Base-by-base conservation (phyloP, 129 eudicot species). In the Mikania micrantha region DNA sequence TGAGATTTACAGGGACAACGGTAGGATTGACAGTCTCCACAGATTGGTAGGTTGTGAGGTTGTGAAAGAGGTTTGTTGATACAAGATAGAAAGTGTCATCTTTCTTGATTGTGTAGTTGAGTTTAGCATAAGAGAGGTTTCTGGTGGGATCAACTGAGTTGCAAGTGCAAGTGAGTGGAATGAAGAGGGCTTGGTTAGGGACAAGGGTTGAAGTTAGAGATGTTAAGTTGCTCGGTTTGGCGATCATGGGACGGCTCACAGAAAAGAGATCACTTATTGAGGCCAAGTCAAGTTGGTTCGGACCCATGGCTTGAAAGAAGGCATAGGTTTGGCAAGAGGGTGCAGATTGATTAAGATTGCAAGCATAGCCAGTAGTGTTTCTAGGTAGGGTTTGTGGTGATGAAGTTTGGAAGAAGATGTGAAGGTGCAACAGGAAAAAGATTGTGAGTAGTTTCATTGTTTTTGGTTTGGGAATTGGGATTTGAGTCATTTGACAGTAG, bases 161-260 rank as follows among this genome's bases (percentile, higher is more conserved):
- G 61, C 99, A 93, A 10, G 95, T 81, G 69, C 99, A 93, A 49
- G 76, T 44, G 19, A 89, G 45, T 34, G 99, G 99, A 12, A 93
- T 71, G 27, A 93, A 81, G 59, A 93, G 86, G 77, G 88, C 28
- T 64, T 93, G 96, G 61, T 75, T 76, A 34, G 88, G 86, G 58
- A 65, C 2, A 40, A 93, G 85, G 58, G 91, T 70, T 71, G 85
- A 40, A 70, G 49, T 60, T 21, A 81, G 69, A 76, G 88, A 74
- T 9, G 90, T 79, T 45, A 92, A 77, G 75, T 92, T 92, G 78
- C 96, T 92, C 8, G 96, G 87, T 17, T 65, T 72, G 4, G 98
- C 67, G 42, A 92, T 92, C 87, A 59, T 82, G 16, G 73, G 75
- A 2, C 96, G 88, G 78, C 96, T 88, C 16, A 85, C 74, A 13